phyloP scores from a whole-genome alignment of 2,329 filamentous ascomycete species.

The Ophidiomyces ophidiicola region DNA sequence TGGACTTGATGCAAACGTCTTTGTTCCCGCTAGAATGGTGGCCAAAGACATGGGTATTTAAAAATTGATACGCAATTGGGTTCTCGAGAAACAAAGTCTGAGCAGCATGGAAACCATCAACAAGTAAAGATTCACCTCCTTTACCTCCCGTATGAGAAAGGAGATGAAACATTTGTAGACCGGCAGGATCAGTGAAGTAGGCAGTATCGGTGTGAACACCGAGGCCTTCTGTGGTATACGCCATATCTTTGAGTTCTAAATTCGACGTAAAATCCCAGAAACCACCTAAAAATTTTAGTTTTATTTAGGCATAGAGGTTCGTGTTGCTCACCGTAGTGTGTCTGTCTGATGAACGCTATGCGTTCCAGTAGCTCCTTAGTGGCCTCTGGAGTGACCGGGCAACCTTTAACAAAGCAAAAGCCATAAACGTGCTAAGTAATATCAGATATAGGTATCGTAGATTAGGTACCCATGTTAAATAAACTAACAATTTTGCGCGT shows the following conservation, averaged over 20 bases:
- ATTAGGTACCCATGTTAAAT: constrained; percentile 9
- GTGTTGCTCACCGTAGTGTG: constrained; percentile 70
- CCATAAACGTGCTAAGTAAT: constrained; percentile 51
- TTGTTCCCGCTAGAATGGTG: constrained; percentile 82
- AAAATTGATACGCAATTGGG: constrained; percentile 43
- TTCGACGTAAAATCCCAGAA: constrained; percentile 86
- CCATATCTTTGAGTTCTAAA: constrained; percentile 75
- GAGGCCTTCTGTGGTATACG: constrained; percentile 76
- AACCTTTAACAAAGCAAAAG: constrained; percentile 63
- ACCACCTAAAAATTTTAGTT: constrained; percentile 34
- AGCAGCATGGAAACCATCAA: constrained; percentile 75
- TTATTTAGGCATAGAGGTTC: not conserved
- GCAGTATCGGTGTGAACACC: constrained; percentile 87
- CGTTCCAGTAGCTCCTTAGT: constrained; percentile 65
- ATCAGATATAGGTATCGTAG: constrained; percentile 6
- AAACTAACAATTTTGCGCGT: constrained; percentile 45
- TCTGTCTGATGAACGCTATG: constrained; percentile 77
- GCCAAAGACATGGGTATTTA: constrained; percentile 49
- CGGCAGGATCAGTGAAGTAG: constrained; percentile 86
- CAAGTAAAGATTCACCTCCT: constrained; percentile 68
- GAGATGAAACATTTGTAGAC: constrained; percentile 85
- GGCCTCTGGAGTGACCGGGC: constrained; percentile 55
- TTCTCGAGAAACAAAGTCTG: constrained; percentile 44
- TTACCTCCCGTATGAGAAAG: constrained; percentile 55
- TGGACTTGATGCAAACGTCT: constrained; percentile 66